phyloP scores from a whole-genome alignment of 2,329 filamentous ascomycete genomes.

The Apiospora phragmitis region DNA sequence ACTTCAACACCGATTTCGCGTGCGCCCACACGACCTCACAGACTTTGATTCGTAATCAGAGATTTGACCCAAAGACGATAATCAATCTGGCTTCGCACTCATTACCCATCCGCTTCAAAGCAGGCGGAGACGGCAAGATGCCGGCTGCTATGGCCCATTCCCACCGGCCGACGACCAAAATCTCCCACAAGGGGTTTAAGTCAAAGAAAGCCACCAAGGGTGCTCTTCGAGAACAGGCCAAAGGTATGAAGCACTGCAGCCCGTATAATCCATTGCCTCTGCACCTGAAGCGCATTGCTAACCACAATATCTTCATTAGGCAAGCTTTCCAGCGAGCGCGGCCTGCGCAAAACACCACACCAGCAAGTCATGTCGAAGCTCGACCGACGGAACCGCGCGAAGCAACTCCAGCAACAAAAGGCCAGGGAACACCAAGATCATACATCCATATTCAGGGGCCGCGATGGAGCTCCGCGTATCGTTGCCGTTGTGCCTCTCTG shows the following conservation, averaged over 20 bases:
- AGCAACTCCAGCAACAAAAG: slow-evolving; percentile 84
- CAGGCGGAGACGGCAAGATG: slow-evolving; percentile 73
- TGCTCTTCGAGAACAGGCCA: slow-evolving; percentile 78
- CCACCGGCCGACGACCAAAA: slow-evolving; percentile 91
- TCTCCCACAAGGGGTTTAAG: slow-evolving; percentile 87
- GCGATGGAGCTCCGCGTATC: slow-evolving; percentile 82
- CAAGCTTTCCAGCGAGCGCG: slow-evolving; percentile 74
- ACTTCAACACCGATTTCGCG: neutral
- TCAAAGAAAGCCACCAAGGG: slow-evolving; percentile 88
- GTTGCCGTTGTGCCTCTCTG: slow-evolving; percentile 88
- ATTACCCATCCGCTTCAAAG: slow-evolving; percentile 86
- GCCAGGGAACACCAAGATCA: slow-evolving; percentile 80
- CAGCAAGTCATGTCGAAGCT: slow-evolving; percentile 98
- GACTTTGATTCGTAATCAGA: neutral
- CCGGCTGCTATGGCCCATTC: slow-evolving; percentile 73
- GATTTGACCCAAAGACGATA: neutral
- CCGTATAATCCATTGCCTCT: neutral
- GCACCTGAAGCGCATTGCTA: neutral
- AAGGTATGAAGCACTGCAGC: slow-evolving; percentile 57
- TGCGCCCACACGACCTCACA: neutral
- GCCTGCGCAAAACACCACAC: slow-evolving; percentile 81
- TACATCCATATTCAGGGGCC: slow-evolving; percentile 79
- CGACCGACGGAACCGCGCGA: slow-evolving; percentile 90
- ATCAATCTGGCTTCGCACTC: slow-evolving; percentile 58
- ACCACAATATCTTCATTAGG: slow-evolving; percentile 51